Conservation (phyloP, 2,329 filamentous ascomycete genomes). For the Ampelomyces quisqualis region DNA sequence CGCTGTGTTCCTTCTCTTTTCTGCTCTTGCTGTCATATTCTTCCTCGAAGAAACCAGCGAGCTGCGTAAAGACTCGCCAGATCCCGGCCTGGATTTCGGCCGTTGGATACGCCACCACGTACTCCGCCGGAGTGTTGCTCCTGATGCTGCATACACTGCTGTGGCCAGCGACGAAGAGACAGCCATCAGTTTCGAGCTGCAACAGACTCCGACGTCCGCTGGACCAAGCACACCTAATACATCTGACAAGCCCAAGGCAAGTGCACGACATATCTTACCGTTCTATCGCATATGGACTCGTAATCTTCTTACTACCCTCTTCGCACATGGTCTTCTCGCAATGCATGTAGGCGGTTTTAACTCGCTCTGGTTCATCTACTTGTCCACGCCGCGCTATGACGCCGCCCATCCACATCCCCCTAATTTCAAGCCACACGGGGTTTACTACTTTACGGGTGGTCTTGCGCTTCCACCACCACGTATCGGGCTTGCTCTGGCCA, state of each 20-base stretch:
- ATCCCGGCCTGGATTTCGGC: constrained; percentile 45
- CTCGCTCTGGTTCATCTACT: constrained; percentile 53
- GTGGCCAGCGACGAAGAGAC: constrained; percentile 33
- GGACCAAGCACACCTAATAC: constrained; percentile 4
- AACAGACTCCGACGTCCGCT: constrained; percentile 31
- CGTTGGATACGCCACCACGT: constrained; percentile 41
- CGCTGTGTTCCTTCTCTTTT: constrained; percentile 59
- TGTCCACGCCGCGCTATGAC: constrained; percentile 50
- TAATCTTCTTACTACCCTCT: constrained; percentile 48
- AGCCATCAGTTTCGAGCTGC: constrained; percentile 29
- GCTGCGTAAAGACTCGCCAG: constrained; percentile 42
- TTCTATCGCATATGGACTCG: constrained; percentile 51
- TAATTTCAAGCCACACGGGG: constrained; percentile 39
- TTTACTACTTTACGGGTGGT: constrained; percentile 52
- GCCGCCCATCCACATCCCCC: constrained; percentile 37
- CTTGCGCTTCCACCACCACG: constrained; percentile 50
- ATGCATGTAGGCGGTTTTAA: constrained; percentile 54
- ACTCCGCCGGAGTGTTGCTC: constrained; percentile 26
- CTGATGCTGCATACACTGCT: constrained; percentile 33
- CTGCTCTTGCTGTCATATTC: constrained; percentile 59
- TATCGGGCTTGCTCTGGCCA: constrained; percentile 52
- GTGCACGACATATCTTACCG: constrained; percentile 45
- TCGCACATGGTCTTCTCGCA: constrained; percentile 49
- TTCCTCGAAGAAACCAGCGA: constrained; percentile 64
- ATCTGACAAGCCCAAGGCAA: constrained; percentile 19